These are phyloP conservation scores for Canna indica DNA, from an alignment of 176 grass and related monocot species.

Conservation along the genomic window DNA sequence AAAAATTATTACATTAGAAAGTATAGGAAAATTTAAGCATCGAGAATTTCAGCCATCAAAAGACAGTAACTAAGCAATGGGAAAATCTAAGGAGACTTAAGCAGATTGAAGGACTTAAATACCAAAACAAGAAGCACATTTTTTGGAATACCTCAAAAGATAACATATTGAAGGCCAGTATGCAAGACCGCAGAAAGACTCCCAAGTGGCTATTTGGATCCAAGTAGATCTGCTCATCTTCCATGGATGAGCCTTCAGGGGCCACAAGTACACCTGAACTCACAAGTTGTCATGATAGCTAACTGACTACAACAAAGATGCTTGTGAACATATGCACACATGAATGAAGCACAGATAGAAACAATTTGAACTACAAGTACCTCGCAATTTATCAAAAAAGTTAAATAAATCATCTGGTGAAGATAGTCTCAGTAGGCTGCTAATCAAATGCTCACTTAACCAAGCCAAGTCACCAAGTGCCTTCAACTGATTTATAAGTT, in stretches of 20 bases:
- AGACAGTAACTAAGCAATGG: not conserved
- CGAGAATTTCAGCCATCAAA: not conserved
- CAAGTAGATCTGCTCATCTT: slow-evolving; percentile 48
- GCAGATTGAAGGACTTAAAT: not conserved
- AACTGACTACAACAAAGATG: not conserved
- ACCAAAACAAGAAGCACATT: not conserved
- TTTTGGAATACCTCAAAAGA: slow-evolving; percentile 63
- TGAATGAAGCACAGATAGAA: not conserved
- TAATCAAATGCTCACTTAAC: slow-evolving; percentile 55
- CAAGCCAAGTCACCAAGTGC: slow-evolving; percentile 36
- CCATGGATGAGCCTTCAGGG: slow-evolving; percentile 40
- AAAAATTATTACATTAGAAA: too few species aligned
- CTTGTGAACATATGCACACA: not conserved
- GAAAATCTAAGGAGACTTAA: too few species aligned
- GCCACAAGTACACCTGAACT: slow-evolving; percentile 47
- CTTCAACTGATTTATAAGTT: slow-evolving; percentile 67
- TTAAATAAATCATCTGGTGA: slow-evolving; percentile 87
- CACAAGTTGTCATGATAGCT: not conserved
- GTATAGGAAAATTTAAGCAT: too few species aligned
- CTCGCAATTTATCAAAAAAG: slow-evolving; percentile 71
- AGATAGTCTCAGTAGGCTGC: slow-evolving; percentile 30
- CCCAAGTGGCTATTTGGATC: slow-evolving; percentile 88
- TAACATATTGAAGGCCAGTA: slow-evolving; percentile 74
- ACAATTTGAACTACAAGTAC: slow-evolving; percentile 22
- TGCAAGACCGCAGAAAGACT: slow-evolving; percentile 79